phyloP scores from a whole-genome alignment of 352 stramenopile species.

The Phytophthora sojae region DNA sequence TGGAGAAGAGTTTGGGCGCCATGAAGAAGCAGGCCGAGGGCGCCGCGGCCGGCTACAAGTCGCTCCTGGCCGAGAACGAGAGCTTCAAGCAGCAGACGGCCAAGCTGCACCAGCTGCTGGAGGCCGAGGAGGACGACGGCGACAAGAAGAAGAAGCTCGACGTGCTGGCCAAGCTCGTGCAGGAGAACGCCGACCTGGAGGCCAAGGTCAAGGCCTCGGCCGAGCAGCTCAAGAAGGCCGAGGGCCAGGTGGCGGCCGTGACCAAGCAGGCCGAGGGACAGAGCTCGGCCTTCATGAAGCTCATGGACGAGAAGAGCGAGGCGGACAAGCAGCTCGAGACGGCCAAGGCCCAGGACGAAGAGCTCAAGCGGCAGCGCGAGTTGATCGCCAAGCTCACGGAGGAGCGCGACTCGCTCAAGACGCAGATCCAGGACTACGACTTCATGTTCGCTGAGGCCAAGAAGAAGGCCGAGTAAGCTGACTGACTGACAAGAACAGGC shows the following conservation, averaged over 20 bases:
- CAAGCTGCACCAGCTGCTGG: constrained; percentile 70
- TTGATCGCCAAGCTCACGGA: constrained; percentile 60
- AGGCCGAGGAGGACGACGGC: constrained; percentile 29
- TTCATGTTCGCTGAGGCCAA: constrained; percentile 91
- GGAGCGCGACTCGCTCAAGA: constrained; percentile 78
- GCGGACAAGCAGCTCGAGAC: constrained; percentile 59
- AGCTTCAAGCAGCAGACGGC: constrained; percentile 67
- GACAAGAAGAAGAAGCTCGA: constrained; percentile 57
- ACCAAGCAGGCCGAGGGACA: constrained; percentile 85
- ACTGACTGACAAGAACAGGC: constrained; percentile 3
- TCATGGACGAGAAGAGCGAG: constrained; percentile 80
- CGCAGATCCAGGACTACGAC: constrained; percentile 88
- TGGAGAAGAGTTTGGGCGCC: constrained; percentile 74
- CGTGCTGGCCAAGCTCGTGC: constrained; percentile 59
- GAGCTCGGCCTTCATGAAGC: constrained; percentile 82
- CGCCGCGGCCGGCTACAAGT: constrained; percentile 69
- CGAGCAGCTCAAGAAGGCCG: constrained; percentile 56
- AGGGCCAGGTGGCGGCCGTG: constrained; percentile 58
- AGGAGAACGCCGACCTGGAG: constrained; percentile 67
- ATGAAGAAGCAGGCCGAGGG: constrained; percentile 86
- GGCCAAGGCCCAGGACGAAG: constrained; percentile 50
- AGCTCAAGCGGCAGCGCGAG: constrained; percentile 51
- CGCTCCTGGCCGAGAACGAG: constrained; percentile 76
- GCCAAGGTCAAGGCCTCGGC: constrained; percentile 44
- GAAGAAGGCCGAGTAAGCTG: constrained; percentile 82